Evolutionary conservation across 805 yeast genomes (phyloP), one percentile per base, ranked within the genome.

Genomic region (Citeromyces nyonsensis): DNA sequence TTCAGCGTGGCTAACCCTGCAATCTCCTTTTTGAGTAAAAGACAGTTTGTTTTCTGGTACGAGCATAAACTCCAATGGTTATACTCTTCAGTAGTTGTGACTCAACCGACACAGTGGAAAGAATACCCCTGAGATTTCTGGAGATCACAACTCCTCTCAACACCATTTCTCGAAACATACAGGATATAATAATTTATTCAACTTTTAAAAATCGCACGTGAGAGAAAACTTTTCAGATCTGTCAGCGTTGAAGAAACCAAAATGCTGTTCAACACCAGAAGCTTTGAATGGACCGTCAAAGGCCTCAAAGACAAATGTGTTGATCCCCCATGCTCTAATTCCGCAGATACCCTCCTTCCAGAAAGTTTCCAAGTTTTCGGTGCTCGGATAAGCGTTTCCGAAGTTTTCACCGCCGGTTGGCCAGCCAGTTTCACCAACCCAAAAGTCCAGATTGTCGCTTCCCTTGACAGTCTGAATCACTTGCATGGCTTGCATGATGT

Each of bases 391-490:
- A 33, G 95, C 61, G 41, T 48, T 37, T 51, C 73, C 84, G 47
- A 58, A 85, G 50, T 61, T 57, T 38, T 83, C 71, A 56, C 96
- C 96, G 5, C 66, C 73, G 24, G 94, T 69, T 54, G 95, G 94
- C 94, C 95, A 85, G 45, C 96, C 95, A 42, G 96, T 85, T 66
- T 86, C 95, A 57, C 96, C 95, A 48, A 85, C 91, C 85, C 88
- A 86, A 67, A 86, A 84, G 36, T 73, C 67, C 47, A 88, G 69
- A 57, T 84, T 86, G 37, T 88, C 76, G 38, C 79, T 59, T 40
- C 95, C 95, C 67, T 88, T 86, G 45, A 69, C 57, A 44, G 83
- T 63, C 68, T 88, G 95, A 48, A 88, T 73, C 39, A 66, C 63
- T 64, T 84, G 94, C 55, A 88, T 63, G 43, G 96, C 95, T 68